Evolutionary conservation across 1,139 yeast species (phyloP).

Genomic region (Starmera stellimalicola): DNA sequence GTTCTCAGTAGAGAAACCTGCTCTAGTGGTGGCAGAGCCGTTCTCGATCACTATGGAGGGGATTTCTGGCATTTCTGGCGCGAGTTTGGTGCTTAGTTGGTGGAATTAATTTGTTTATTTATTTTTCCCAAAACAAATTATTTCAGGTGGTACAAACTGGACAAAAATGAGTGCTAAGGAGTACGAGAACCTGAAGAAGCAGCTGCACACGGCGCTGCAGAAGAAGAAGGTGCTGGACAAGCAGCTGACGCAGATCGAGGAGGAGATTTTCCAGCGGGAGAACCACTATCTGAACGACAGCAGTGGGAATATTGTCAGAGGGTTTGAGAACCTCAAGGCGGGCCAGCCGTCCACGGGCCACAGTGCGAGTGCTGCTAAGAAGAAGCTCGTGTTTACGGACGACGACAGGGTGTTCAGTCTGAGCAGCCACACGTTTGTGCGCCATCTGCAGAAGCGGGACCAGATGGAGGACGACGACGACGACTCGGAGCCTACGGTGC

Average conservation of each 20-base stretch:
- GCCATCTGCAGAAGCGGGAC: slow-evolving; percentile 39
- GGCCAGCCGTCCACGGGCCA: slow-evolving; percentile 29
- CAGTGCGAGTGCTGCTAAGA: slow-evolving; percentile 13
- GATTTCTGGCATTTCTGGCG: slow-evolving; percentile 20
- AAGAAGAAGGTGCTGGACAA: slow-evolving; percentile 59
- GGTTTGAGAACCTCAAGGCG: slow-evolving; percentile 64
- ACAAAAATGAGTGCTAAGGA: slow-evolving; percentile 28
- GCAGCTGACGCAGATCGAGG: slow-evolving; percentile 57
- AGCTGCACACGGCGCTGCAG: slow-evolving; percentile 54
- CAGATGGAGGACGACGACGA: slow-evolving; percentile 17
- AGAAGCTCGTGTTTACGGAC: slow-evolving; percentile 53
- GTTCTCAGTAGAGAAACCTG: slow-evolving; percentile 62
- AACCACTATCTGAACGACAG: slow-evolving; percentile 63
- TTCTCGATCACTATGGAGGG: slow-evolving; percentile 63
- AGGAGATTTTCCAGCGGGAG: slow-evolving; percentile 74
- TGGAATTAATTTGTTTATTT: background rate
- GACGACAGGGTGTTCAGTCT: slow-evolving; percentile 81
- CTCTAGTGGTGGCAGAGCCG: slow-evolving; percentile 56
- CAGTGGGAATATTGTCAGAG: slow-evolving; percentile 58
- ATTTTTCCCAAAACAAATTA: background rate
- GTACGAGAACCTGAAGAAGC: slow-evolving; percentile 60
- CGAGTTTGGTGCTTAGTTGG: background rate
- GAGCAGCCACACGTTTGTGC: slow-evolving; percentile 66
- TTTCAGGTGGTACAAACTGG: background rate
- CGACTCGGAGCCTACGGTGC: no score